Conservation (phyloP, 2,329 filamentous ascomycete species). For the Helotiales sp. region DNA sequence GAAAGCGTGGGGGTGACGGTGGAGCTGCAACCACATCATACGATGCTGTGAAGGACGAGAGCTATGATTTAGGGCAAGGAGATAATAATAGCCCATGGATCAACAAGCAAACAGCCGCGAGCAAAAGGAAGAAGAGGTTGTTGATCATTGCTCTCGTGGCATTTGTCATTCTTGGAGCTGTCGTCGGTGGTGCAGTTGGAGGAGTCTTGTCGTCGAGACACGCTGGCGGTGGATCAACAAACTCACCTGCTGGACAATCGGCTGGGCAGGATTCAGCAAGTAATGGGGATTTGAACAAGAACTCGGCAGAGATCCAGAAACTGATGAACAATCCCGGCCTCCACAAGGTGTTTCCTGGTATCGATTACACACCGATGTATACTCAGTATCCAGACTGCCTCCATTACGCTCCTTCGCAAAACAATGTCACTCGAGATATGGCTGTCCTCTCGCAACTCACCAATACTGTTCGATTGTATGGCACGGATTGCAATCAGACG, state of each 20-base stretch:
- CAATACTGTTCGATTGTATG: constrained; percentile 84
- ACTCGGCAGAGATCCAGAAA: constrained; percentile 77
- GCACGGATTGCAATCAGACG: constrained; percentile 96
- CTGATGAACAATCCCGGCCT: constrained; percentile 79
- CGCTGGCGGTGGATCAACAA: constrained; percentile 9
- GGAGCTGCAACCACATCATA: constrained; percentile 25
- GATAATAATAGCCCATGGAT: constrained; percentile 68
- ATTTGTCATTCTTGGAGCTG: constrained; percentile 66
- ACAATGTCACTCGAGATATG: constrained; percentile 90
- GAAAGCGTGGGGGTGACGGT: constrained; percentile 29
- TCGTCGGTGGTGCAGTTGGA: constrained; percentile 75
- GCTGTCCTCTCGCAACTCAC: constrained; percentile 89
- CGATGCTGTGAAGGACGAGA: constrained; percentile 28
- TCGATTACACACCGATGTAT: constrained; percentile 93
- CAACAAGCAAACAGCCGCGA: constrained; percentile 54
- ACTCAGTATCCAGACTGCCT: constrained; percentile 87
- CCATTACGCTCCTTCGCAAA: constrained; percentile 77
- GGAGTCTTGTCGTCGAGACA: constrained; percentile 38
- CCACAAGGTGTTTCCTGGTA: constrained; percentile 91
- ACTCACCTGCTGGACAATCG: constrained; percentile 40
- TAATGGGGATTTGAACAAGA: constrained; percentile 70
- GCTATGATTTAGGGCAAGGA: constrained; percentile 23
- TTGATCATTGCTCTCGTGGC: constrained; percentile 64
- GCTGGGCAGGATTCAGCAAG: constrained; percentile 58
- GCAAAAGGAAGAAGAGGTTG: constrained; percentile 67